Conservation (phyloP, 2,329 filamentous ascomycete species). For the Sphaerulina musiva region DNA sequence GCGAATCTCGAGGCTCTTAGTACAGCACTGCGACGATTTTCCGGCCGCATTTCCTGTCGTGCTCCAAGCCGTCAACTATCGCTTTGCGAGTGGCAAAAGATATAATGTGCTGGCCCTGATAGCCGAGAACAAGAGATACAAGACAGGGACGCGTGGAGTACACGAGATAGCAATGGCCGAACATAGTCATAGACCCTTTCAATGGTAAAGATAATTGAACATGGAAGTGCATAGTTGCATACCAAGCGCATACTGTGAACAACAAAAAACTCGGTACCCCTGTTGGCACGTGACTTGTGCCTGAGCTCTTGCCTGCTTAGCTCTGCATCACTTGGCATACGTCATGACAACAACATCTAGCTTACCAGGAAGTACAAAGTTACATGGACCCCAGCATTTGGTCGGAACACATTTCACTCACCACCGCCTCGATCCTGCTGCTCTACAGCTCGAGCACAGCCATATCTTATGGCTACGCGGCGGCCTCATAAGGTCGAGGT, state of each 20-base stretch:
- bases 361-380: too few relatives aligned
- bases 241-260: too few relatives aligned
- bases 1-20: conserved; percentile 11
- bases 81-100: conserved; percentile 8
- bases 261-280: too few relatives aligned
- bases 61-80: conserved; percentile 14
- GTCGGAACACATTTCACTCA: not conserved
- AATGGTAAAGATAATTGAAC: conserved; percentile 1
- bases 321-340: too few relatives aligned
- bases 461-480: conserved; percentile 5
- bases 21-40: conserved; percentile 15
- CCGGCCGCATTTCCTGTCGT: conserved; percentile 12
- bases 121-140: not conserved
- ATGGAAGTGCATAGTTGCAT: too few relatives aligned
- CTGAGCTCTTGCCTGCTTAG: too few relatives aligned
- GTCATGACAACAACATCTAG: too few relatives aligned
- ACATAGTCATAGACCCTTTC: conserved; percentile 3
- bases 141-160: not conserved
- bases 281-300: too few relatives aligned
- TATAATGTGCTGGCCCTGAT: conserved; percentile 7
- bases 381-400: too few relatives aligned
- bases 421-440: not conserved
- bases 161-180: not conserved
- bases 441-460: not conserved
- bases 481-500: conserved; percentile 6